These are phyloP conservation scores for Aspergillus nanangensis DNA, from an alignment of 495 filamentous ascomycete genomes.

Conservation along the genomic window DNA sequence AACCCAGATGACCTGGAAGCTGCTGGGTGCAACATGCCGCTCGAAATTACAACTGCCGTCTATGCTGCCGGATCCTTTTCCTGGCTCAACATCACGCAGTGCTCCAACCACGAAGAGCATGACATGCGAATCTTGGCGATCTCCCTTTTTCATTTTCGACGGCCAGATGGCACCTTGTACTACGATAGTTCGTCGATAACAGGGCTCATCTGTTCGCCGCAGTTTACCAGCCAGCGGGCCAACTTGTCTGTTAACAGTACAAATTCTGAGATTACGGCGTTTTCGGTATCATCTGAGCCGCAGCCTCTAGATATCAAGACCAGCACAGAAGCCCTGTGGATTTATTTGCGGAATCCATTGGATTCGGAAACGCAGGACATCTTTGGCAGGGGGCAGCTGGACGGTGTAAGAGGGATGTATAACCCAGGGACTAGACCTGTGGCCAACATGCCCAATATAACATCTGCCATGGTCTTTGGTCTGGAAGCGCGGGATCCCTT, in stretches of 20 bases:
- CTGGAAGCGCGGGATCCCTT: neutral
- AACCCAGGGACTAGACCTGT: neutral
- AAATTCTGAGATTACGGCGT: neutral
- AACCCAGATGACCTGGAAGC: constrained; percentile 1
- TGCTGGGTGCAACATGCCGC: neutral
- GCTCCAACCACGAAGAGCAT: neutral
- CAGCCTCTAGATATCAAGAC: constrained; percentile 4
- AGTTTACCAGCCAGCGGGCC: neutral
- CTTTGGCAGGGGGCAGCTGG: neutral
- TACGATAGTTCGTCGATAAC: neutral
- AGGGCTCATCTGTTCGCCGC: constrained; percentile 1
- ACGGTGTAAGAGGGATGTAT: neutral
- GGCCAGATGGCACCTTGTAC: neutral
- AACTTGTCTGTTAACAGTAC: neutral
- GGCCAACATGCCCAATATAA: neutral
- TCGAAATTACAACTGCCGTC: neutral
- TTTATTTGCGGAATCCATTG: constrained; percentile 1
- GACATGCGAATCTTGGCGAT: neutral
- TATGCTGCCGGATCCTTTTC: neutral
- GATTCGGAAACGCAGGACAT: neutral
- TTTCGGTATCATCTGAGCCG: neutral
- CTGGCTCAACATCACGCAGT: constrained; percentile 1
- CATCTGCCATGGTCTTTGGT: neutral
- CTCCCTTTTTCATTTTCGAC: neutral
- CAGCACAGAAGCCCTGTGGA: neutral